Evolutionary conservation across 768 basidiomycete genomes (phyloP).

Genomic region (Russula vinacea): DNA sequence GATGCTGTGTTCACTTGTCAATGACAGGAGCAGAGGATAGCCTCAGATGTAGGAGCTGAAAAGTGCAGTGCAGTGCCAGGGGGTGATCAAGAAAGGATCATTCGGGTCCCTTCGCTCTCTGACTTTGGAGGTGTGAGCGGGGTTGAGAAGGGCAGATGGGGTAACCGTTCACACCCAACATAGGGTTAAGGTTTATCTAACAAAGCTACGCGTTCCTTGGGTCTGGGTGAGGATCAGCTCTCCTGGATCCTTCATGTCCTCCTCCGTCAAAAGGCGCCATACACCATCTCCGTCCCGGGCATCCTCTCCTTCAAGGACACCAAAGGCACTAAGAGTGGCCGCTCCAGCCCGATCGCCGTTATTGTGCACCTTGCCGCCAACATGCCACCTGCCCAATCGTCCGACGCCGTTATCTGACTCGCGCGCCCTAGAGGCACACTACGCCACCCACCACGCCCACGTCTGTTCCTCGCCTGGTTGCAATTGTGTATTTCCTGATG

Average conservation of each 20-base stretch:
- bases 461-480: constrained; percentile 71
- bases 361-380: constrained; percentile 77
- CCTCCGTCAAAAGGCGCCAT: constrained; percentile 22
- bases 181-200: constrained; percentile 6
- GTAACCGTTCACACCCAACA: neutral
- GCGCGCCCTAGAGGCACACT: constrained; percentile 76
- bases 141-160: constrained; percentile 3
- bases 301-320: constrained; percentile 21
- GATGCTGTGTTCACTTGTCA: neutral
- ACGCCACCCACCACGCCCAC: constrained; percentile 79
- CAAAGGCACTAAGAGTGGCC: constrained; percentile 24
- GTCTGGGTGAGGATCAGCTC: neutral
- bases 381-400: constrained; percentile 57
- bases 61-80: neutral
- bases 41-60: neutral
- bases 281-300: constrained; percentile 19
- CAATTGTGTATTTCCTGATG: constrained; percentile 82
- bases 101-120: neutral
- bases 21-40: neutral
- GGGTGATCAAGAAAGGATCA: neutral
- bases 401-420: constrained; percentile 64
- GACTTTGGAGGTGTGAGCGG: neutral
- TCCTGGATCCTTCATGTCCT: constrained; percentile 11
- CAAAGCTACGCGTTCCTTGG: neutral
- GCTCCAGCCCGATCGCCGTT: constrained; percentile 33